These are phyloP conservation scores for Fistulifera pelliculosa DNA, from an alignment of 108 stramenopile species.

Conservation along the genomic window DNA sequence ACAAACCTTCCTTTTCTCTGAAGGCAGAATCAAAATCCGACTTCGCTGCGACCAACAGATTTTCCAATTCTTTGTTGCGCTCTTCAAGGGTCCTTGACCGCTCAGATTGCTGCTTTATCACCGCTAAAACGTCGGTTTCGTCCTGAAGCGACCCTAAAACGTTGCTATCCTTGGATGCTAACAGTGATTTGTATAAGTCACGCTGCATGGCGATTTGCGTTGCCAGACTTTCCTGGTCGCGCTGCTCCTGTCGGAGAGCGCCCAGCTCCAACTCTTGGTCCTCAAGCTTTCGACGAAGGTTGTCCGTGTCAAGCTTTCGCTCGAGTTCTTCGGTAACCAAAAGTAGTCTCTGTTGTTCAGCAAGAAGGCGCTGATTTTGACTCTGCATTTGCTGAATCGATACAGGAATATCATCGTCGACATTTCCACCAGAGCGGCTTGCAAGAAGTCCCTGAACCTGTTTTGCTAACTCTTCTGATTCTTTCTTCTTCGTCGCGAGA, in stretches of 20 bases:
- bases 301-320: slow-evolving; percentile 35
- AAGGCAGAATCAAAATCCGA: no score
- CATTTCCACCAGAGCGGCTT: slow-evolving; percentile 32
- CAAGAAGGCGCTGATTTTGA: slow-evolving; percentile 69
- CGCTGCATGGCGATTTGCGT: slow-evolving; percentile 78
- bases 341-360: slow-evolving; percentile 45
- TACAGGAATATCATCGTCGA: slow-evolving; percentile 17
- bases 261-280: slow-evolving; percentile 40
- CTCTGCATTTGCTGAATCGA: slow-evolving; percentile 51
- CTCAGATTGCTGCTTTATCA: slow-evolving; percentile 34
- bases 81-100: slow-evolving; percentile 42
- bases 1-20: slow-evolving; percentile 42
- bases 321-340: slow-evolving; percentile 52
- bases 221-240: slow-evolving; percentile 62
- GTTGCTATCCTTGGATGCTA: slow-evolving; percentile 49
- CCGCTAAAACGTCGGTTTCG: slow-evolving; percentile 21
- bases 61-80: slow-evolving; percentile 31
- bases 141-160: slow-evolving; percentile 19
- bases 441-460: slow-evolving; percentile 75
- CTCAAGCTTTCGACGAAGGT: slow-evolving; percentile 38
- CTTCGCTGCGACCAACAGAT: slow-evolving; percentile 30
- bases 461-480: slow-evolving; percentile 65
- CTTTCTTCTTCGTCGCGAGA: slow-evolving; percentile 34
- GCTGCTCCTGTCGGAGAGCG: slow-evolving; percentile 51
- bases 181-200: slow-evolving; percentile 71